A percentile compares a stretch with the other conserved stretches of the same genome.
phyloP scores from a whole-genome alignment of 2,329 filamentous ascomycete species.

The Didymella pinodella region DNA sequence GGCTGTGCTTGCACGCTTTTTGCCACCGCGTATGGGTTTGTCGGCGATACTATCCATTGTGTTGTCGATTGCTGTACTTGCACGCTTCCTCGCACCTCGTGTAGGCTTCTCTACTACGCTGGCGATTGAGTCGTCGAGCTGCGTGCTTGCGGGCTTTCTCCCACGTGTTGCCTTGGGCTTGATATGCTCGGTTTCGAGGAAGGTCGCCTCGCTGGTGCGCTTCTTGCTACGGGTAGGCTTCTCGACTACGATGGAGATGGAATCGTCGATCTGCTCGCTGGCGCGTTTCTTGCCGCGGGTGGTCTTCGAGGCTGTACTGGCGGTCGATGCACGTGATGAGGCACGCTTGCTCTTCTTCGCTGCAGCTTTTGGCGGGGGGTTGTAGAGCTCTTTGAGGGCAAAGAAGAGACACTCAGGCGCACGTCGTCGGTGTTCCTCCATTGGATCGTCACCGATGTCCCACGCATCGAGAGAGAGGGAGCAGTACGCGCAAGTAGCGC shows the following conservation, averaged over 20 bases:
- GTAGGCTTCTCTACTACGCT: slow-evolving; percentile 22
- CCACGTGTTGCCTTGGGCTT: slow-evolving; percentile 19
- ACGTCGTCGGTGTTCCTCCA: slow-evolving; percentile 86
- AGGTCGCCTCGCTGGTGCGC: slow-evolving; percentile 24
- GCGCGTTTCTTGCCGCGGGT: slow-evolving; percentile 31
- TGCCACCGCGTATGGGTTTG: slow-evolving; percentile 26
- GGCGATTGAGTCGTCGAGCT: slow-evolving; percentile 19
- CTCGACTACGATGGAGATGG: slow-evolving; percentile 9
- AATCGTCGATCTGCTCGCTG: slow-evolving; percentile 29
- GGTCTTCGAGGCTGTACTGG: slow-evolving; percentile 26
- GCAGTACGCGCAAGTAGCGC: slow-evolving; percentile 91
- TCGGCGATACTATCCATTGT: slow-evolving; percentile 8
- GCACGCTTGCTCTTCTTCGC: slow-evolving; percentile 41
- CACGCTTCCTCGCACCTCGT: slow-evolving; percentile 22
- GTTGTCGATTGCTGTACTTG: slow-evolving; percentile 28
- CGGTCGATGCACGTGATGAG: slow-evolving; percentile 36
- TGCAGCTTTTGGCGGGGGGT: slow-evolving; percentile 32
- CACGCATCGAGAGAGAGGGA: slow-evolving; percentile 89
- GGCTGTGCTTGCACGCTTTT: slow-evolving; percentile 28
- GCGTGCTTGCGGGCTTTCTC: slow-evolving; percentile 30
- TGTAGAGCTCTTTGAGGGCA: slow-evolving; percentile 67
- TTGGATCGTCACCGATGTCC: slow-evolving; percentile 90
- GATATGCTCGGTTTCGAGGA: slow-evolving; percentile 9
- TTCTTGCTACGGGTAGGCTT: slow-evolving; percentile 21
- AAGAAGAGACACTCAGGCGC: slow-evolving; percentile 87